Percentiles rank a stretch among this genome's conserved stretches.
phyloP scores from a whole-genome alignment of 345 rosid species.

The Diplotaxis tenuifolia region DNA sequence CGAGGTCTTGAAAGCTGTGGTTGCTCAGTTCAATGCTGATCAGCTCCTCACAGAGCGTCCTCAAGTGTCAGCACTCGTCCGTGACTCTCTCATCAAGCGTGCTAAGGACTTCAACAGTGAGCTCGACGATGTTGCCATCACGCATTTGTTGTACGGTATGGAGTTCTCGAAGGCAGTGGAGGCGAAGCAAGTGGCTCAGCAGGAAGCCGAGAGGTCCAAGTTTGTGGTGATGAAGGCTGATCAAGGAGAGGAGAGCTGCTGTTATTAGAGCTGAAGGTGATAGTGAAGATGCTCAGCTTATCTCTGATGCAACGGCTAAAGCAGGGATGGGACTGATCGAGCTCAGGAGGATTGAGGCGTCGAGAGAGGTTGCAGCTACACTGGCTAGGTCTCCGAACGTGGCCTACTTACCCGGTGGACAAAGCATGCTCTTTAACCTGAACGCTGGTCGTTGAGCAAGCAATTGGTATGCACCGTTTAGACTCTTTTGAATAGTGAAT shows the following conservation, averaged over 20 bases:
- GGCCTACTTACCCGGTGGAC: constrained; percentile 85
- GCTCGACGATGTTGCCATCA: constrained; percentile 93
- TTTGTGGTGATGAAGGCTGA: constrained; percentile 96
- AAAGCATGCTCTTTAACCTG: constrained; percentile 72
- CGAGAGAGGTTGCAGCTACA: constrained; percentile 88
- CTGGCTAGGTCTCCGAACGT: constrained; percentile 86
- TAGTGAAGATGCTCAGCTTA: constrained; percentile 89
- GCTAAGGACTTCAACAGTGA: constrained; percentile 85
- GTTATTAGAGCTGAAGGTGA: constrained; percentile 97
- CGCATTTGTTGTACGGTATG: constrained; percentile 82
- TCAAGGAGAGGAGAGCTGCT: constrained; percentile 97
- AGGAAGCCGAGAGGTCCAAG: constrained; percentile 96
- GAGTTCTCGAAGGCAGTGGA: constrained; percentile 97
- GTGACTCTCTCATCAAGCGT: constrained; percentile 64
- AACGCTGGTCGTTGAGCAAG: constrained; percentile 44
- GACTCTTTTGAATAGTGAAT: not conserved
- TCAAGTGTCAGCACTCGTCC: constrained; percentile 85
- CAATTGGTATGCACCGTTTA: constrained; percentile 16
- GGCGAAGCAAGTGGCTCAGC: constrained; percentile 99
- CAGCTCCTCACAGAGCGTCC: constrained; percentile 99
- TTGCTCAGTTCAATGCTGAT: constrained; percentile 97
- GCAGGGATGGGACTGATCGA: constrained; percentile 91
- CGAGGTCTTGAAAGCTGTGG: constrained; percentile 95
- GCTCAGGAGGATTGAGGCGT: constrained; percentile 95
- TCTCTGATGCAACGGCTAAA: constrained; percentile 77